Percentiles rank a stretch among this genome's conserved stretches.
Evolutionary conservation across 169 alveolate genomes (phyloP).

Genomic region (Theileria sp.): DNA sequence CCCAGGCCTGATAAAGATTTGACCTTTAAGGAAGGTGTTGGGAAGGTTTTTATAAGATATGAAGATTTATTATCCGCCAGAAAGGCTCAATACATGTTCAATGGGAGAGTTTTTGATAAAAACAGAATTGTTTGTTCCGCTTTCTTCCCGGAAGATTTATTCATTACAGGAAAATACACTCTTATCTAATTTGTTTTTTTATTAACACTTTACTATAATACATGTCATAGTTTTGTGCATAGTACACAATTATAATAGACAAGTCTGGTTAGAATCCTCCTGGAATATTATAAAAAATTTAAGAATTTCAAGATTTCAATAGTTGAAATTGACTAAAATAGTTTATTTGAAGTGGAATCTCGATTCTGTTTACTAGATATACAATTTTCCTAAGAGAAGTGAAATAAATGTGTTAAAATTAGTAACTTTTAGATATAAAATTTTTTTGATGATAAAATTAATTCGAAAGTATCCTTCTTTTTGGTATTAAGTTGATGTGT

Average conservation of each 20-base stretch:
- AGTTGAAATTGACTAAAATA: background rate
- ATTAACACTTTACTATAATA: background rate
- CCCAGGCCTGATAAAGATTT: slow-evolving; percentile 80
- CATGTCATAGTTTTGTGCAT: background rate
- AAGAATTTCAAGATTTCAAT: background rate
- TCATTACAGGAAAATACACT: slow-evolving; percentile 76
- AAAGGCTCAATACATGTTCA: slow-evolving; percentile 84
- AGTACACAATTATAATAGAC: background rate
- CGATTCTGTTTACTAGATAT: background rate
- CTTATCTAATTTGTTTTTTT: slow-evolving; percentile 51
- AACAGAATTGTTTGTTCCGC: slow-evolving; percentile 87
- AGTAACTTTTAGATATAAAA: background rate
- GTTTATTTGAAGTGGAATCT: background rate
- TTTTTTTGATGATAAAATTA: background rate
- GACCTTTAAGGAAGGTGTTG: slow-evolving; percentile 79
- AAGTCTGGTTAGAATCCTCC: background rate
- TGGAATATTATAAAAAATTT: background rate
- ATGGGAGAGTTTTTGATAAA: slow-evolving; percentile 82
- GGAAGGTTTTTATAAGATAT: slow-evolving; percentile 80
- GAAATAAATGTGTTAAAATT: background rate
- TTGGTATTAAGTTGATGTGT: background rate
- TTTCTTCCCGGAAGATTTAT: slow-evolving; percentile 82
- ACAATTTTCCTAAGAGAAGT: background rate
- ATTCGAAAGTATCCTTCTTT: background rate
- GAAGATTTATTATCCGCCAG: slow-evolving; percentile 79